Base-by-base conservation (phyloP, 2,329 filamentous ascomycete species). In the Aspergillus fijiensis region DNA sequence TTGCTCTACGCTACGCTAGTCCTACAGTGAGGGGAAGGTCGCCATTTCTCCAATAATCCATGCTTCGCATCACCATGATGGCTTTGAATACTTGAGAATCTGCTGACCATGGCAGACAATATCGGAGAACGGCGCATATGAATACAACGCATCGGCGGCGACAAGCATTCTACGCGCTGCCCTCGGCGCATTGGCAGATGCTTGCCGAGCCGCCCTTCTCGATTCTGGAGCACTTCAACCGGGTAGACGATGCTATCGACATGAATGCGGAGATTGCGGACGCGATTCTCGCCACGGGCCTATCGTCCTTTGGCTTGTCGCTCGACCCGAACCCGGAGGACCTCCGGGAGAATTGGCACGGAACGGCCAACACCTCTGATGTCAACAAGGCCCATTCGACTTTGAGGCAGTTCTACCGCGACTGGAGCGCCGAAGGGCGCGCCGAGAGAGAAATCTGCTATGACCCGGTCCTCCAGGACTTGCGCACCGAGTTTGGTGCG, bases 361-460 rank as follows among this genome's bases (percentile, higher is more conserved):
- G 86, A 4, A 81, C 85, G 33, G 89, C 92, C 14, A 93, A 88
- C 49, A 78, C 86, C 27, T 81, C 81, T 23, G 94, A 98, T 70
- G 81, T 96, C 56, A 92, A 96, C 72, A 99, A 98, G 77, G 93
- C 94, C 2, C 86, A 92, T 63, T 96, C 92, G 70, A 98, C 93
- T 1, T 83, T 99, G 55, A 87, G 94, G 11, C 95, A 99, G 72
- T 91, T 98, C 74, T 98, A 93, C 76, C 88, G 95, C 16, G 95
- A 99, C 75, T 99, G 96, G 95, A 92, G 91, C 25, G 84, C 81
- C 1, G 92, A 90, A 69, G 95, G 94, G 0, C 80, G 79, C 2
- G 72, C 75, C 0, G 96, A 99, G 79, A 82, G 95, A 45, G 81
- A 85, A n/a, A 86, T 86, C 3, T 92, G 89, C 70, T 96, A 95